These are phyloP conservation scores for Pulveroboletus sp. DNA, from an alignment of 768 basidiomycete genomes.

Conservation along the genomic window DNA sequence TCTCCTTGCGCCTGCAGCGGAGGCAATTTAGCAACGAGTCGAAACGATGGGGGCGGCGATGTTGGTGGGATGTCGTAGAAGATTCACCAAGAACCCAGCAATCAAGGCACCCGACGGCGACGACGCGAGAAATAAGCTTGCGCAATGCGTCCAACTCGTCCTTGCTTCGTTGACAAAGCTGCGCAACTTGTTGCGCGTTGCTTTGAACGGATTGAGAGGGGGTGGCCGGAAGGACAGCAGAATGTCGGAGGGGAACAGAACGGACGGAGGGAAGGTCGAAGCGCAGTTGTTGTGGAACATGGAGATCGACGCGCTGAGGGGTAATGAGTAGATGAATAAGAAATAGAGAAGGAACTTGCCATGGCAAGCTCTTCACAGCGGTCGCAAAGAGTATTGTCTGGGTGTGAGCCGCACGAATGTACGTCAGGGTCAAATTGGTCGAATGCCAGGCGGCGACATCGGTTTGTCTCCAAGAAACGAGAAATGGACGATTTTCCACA, in stretches of 20 bases:
- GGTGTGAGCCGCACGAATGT: not conserved
- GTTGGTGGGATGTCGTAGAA: not conserved
- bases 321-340: too few relatives aligned
- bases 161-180: not conserved
- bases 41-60: not conserved
- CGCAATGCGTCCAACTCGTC: not conserved
- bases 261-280: not conserved
- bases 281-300: not conserved
- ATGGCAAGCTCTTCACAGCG: not conserved
- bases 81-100: slow-evolving; percentile 2
- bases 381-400: not conserved
- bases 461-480: not conserved
- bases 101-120: not conserved
- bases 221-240: too few relatives aligned
- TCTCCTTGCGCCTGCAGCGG: not conserved
- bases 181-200: not conserved
- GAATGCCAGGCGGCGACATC: not conserved
- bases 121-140: not conserved
- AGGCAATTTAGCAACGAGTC: not conserved
- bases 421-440: not conserved
- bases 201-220: not conserved
- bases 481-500: not conserved
- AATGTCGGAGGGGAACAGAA: too few relatives aligned
- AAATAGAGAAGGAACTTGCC: too few relatives aligned
- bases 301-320: too few relatives aligned